Evolutionary conservation across 129 eudicot species (phyloP).

Genomic region (Chrysanthemum seticuspe): DNA sequence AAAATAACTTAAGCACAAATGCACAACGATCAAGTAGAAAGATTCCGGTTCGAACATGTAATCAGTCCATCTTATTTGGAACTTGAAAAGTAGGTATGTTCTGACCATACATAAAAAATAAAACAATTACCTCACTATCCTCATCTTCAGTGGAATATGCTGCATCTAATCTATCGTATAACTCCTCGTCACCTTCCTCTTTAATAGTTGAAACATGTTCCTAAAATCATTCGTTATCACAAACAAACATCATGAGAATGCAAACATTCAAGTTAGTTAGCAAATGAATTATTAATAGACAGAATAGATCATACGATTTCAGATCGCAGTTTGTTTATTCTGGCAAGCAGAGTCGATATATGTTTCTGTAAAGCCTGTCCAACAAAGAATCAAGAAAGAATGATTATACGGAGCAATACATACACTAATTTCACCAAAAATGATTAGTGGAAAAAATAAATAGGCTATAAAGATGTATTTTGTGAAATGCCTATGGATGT

Average conservation of each 20-base stretch:
- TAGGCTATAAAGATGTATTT: background rate
- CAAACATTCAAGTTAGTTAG: slow-evolving; percentile 2
- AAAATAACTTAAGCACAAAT: background rate
- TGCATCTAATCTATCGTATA: slow-evolving; percentile 62
- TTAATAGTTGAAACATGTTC: slow-evolving; percentile 62
- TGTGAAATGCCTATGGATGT: background rate
- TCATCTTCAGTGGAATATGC: slow-evolving; percentile 79
- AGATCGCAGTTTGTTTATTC: slow-evolving; percentile 62
- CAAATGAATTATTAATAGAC: background rate
- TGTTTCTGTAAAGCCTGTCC: slow-evolving; percentile 80
- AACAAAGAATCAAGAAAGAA: slow-evolving; percentile 19
- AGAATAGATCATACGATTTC: slow-evolving; percentile 61
- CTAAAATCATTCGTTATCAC: slow-evolving; percentile 37
- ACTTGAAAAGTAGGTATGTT: background rate
- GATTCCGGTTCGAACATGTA: background rate
- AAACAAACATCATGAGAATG: slow-evolving; percentile 9
- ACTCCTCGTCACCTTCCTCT: slow-evolving; percentile 56
- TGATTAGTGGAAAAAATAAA: background rate
- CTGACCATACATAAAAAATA: background rate
- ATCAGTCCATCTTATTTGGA: background rate
- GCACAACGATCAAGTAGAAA: background rate
- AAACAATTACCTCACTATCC: slow-evolving; percentile 65
- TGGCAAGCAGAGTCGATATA: slow-evolving; percentile 55
- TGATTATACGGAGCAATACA: slow-evolving; percentile 6
- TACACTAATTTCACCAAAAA: background rate